Conservation (phyloP, 768 basidiomycete genomes). For the Pholiota microspora region DNA sequence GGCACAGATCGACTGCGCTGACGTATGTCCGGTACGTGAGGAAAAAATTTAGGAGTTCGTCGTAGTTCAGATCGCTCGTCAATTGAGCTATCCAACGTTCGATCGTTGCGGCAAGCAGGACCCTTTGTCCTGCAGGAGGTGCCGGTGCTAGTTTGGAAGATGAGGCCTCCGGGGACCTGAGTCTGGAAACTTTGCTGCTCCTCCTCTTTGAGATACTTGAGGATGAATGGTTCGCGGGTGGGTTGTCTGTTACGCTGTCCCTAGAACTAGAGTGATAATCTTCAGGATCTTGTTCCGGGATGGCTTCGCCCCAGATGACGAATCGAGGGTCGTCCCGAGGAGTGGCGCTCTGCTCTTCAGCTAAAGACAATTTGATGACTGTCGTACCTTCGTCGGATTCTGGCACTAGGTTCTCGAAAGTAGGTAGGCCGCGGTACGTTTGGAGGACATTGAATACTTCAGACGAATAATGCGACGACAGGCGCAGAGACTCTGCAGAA, state of each 20-base stretch:
- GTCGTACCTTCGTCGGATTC: constrained; percentile 54
- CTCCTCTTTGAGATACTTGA: constrained; percentile 35
- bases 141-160: constrained; percentile 17
- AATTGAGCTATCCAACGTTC: constrained; percentile 93
- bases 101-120: constrained; percentile 87
- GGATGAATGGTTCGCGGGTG: constrained; percentile 23
- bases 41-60: constrained; percentile 88
- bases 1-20: constrained; percentile 73
- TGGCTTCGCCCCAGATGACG: constrained; percentile 81
- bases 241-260: constrained; percentile 31
- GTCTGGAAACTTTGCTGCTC: constrained; percentile 30
- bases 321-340: constrained; percentile 89
- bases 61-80: constrained; percentile 82
- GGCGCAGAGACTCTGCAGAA: constrained; percentile 40
- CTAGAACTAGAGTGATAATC: constrained; percentile 30
- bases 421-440: constrained; percentile 74
- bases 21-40: constrained; percentile 89
- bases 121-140: constrained; percentile 33
- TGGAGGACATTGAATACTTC: constrained; percentile 82
- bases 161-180: constrained; percentile 29
- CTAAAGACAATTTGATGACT: constrained; percentile 71
- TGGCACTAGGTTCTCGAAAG: constrained; percentile 62
- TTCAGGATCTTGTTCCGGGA: constrained; percentile 30
- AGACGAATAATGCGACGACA: constrained; percentile 65
- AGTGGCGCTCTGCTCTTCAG: constrained; percentile 62